These are phyloP conservation scores for Teratosphaeria gauchensis DNA, from an alignment of 2,329 filamentous ascomycete species.

Conservation along the genomic window DNA sequence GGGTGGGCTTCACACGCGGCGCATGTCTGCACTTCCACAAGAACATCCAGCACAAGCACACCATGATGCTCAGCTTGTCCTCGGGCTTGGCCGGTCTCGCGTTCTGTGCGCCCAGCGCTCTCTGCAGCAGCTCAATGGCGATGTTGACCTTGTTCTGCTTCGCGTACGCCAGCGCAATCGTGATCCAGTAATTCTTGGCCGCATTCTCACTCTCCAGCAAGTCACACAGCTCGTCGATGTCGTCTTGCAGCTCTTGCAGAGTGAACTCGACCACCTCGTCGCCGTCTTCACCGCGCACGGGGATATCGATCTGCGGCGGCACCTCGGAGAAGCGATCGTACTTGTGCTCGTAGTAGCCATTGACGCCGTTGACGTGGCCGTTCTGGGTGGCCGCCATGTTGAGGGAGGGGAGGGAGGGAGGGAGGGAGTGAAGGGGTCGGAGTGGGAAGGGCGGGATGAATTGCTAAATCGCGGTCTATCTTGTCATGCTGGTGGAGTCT, in stretches of 20 bases:
- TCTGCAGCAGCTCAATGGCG: slow-evolving; percentile 59
- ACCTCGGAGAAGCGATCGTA: slow-evolving; percentile 51
- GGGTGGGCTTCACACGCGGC: slow-evolving; percentile 51
- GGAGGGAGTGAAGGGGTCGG: neutral
- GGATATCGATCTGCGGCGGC: slow-evolving; percentile 54
- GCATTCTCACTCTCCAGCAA: slow-evolving; percentile 90
- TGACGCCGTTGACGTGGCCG: slow-evolving; percentile 44
- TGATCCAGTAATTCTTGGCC: slow-evolving; percentile 91
- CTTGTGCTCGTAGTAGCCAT: slow-evolving; percentile 31
- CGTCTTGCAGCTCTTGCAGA: slow-evolving; percentile 80
- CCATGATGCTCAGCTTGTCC: slow-evolving; percentile 76
- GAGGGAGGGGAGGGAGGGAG: slow-evolving; percentile 1
- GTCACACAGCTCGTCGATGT: slow-evolving; percentile 85
- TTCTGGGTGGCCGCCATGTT: slow-evolving; percentile 44
- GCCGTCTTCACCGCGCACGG: slow-evolving; percentile 51
- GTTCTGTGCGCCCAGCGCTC: slow-evolving; percentile 60
- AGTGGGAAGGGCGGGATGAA: neutral
- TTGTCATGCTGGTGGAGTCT: neutral
- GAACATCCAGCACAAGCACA: slow-evolving; percentile 83
- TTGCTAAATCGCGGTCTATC: neutral
- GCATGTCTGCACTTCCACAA: slow-evolving; percentile 82
- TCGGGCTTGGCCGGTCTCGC: slow-evolving; percentile 50
- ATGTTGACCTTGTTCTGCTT: slow-evolving; percentile 92
- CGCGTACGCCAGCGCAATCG: slow-evolving; percentile 91
- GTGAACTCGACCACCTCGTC: slow-evolving; percentile 81